Conservation (phyloP, 495 filamentous ascomycete genomes). For the Penicillium ochrochloron region DNA sequence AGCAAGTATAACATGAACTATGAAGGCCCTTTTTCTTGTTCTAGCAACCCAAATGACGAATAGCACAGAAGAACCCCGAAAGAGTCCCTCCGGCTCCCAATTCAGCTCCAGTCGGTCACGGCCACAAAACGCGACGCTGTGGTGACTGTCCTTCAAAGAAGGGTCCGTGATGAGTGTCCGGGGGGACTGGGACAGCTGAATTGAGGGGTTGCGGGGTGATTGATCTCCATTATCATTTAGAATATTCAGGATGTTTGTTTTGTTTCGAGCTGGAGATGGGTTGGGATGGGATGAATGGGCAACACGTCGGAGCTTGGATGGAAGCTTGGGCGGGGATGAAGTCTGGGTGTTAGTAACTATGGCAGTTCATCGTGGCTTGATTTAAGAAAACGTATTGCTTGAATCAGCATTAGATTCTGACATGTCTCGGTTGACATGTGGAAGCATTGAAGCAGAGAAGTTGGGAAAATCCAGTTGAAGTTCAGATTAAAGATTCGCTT, state of each 20-base stretch:
- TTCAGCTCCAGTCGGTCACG: slow-evolving; percentile 54
- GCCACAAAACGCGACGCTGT: slow-evolving; percentile 52
- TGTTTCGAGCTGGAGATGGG: not conserved
- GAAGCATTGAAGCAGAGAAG: not conserved
- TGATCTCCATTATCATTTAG: not conserved
- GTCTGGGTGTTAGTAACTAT: slow-evolving; percentile 2
- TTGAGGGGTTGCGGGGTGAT: slow-evolving; percentile 40
- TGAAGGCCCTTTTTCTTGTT: slow-evolving; percentile 54
- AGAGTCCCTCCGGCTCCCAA: slow-evolving; percentile 31
- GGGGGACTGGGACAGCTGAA: slow-evolving; percentile 48
- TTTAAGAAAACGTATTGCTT: not conserved
- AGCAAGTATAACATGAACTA: slow-evolving; percentile 55
- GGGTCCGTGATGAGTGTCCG: slow-evolving; percentile 38
- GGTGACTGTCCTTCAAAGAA: slow-evolving; percentile 49
- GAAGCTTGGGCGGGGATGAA: not conserved
- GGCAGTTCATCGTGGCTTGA: not conserved
- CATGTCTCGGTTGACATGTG: not conserved
- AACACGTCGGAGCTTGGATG: not conserved
- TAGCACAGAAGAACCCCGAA: slow-evolving; percentile 15
- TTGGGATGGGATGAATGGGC: not conserved
- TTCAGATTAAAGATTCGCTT: slow-evolving; percentile 1
- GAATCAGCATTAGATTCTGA: slow-evolving; percentile 25
- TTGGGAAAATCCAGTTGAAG: slow-evolving; percentile 9
- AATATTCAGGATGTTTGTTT: not conserved
- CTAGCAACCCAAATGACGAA: slow-evolving; percentile 42